phyloP scores from a whole-genome alignment of 805 yeast species.

The Brettanomyces naardenensis region DNA sequence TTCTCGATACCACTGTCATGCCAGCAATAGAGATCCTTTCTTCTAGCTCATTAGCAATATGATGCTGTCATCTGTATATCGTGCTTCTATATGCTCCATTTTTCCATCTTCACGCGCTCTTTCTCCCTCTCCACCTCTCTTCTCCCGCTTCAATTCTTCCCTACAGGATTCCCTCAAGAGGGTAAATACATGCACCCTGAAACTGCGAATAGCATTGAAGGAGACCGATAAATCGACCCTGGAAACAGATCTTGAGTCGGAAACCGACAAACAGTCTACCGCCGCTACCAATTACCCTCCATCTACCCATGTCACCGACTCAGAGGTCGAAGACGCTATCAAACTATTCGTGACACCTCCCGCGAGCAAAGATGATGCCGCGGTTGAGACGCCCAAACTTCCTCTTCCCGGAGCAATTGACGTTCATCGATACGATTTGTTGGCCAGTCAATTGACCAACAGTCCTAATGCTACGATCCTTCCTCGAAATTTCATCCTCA shows the following conservation, averaged over 20 bases:
- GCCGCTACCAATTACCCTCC: too few relatives aligned
- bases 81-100: too few relatives aligned
- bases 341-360: background rate
- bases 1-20: too few relatives aligned
- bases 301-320: background rate
- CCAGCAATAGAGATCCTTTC: too few relatives aligned
- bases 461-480: background rate
- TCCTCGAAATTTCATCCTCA: background rate
- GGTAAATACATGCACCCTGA: background rate
- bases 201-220: background rate
- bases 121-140: too few relatives aligned
- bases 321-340: slow-evolving; percentile 2
- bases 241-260: too few relatives aligned
- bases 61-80: too few relatives aligned
- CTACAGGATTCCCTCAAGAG: background rate
- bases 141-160: too few relatives aligned
- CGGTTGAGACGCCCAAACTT: background rate
- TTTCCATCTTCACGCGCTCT: too few relatives aligned
- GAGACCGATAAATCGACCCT: background rate
- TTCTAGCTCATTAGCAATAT: too few relatives aligned
- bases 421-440: background rate
- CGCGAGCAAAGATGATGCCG: background rate
- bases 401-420: background rate
- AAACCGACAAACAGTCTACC: too few relatives aligned
- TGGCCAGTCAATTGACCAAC: background rate